These are phyloP conservation scores for Diplotaxis tenuifolia DNA, from an alignment of 345 rosid species.

Conservation along the genomic window DNA sequence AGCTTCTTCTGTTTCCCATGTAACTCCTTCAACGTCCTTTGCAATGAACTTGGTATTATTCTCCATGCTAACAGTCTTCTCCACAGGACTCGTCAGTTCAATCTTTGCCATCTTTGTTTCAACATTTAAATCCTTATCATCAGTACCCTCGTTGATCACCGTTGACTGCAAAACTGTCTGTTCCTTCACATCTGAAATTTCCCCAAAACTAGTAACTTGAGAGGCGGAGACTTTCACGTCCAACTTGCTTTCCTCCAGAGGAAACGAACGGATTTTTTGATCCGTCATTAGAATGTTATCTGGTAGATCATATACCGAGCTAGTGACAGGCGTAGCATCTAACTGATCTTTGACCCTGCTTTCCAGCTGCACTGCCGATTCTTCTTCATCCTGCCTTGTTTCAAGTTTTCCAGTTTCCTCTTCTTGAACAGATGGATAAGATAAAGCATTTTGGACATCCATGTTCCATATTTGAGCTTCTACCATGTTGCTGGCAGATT, in stretches of 20 bases:
- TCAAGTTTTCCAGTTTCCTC: conserved; percentile 45
- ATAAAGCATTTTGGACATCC: conserved; percentile 44
- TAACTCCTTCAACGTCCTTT: conserved; percentile 64
- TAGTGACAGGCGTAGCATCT: conserved; percentile 39
- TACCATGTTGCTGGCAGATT: conserved; percentile 56
- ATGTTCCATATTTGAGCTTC: conserved; percentile 58
- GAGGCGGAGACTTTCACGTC: conserved; percentile 35
- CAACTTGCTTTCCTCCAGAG: conserved; percentile 46
- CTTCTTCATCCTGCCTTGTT: conserved; percentile 37
- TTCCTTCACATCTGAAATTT: conserved; percentile 25
- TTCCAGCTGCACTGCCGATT: conserved; percentile 33
- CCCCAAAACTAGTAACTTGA: conserved; percentile 20
- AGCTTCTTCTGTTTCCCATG: conserved; percentile 69
- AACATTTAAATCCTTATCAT: conserved; percentile 38
- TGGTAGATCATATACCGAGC: conserved; percentile 52
- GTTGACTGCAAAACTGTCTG: conserved; percentile 28
- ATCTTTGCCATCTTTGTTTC: conserved; percentile 41
- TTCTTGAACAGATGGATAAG: conserved; percentile 40
- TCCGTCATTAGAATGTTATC: conserved; percentile 55
- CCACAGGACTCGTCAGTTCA: conserved; percentile 45
- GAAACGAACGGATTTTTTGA: conserved; percentile 44
- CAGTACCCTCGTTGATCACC: conserved; percentile 39
- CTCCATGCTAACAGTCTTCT: conserved; percentile 54
- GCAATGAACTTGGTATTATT: conserved; percentile 37
- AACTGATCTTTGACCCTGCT: conserved; percentile 42